Evolutionary conservation across 192 early-diverging fungal genomes (phyloP).

Genomic region (Mortierella antarctica): DNA sequence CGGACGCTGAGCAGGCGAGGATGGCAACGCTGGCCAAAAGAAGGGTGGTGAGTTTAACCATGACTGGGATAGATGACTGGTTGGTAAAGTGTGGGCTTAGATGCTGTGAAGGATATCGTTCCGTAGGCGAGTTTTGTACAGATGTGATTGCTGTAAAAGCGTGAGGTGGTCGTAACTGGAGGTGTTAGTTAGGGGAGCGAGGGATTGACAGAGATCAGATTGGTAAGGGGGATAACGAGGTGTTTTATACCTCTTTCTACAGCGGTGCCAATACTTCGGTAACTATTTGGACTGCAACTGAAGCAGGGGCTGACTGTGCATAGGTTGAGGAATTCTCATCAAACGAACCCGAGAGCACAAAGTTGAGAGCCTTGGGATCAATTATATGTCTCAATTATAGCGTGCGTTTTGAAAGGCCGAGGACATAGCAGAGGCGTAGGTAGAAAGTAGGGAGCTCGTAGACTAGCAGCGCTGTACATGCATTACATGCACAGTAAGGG

Average conservation of each 20-base stretch:
- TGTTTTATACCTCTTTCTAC: background rate
- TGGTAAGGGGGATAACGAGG: background rate
- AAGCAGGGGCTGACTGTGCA: too few species aligned
- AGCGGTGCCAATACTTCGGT: background rate
- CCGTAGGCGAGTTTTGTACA: too few species aligned
- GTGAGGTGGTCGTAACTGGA: slow-evolving; percentile 1
- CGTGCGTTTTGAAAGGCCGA: too few species aligned
- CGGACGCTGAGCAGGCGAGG: slow-evolving; percentile 28
- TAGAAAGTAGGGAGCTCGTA: too few species aligned
- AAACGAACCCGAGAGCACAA: too few species aligned
- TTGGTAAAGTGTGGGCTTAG: too few species aligned
- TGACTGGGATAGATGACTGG: background rate
- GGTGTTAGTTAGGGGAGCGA: background rate
- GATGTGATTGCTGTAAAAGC: background rate
- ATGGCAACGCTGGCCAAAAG: slow-evolving; percentile 43
- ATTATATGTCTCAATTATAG: too few species aligned
- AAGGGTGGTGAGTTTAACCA: slow-evolving; percentile 49
- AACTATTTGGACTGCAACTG: background rate
- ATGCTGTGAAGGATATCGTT: background rate
- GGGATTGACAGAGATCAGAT: background rate
- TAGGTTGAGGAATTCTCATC: too few species aligned
- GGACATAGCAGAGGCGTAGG: too few species aligned
- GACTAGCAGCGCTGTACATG: too few species aligned
- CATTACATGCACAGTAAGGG: too few species aligned
- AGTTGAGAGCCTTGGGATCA: too few species aligned